Percentiles rank a stretch among this genome's conserved stretches.
These are phyloP conservation scores for Acer yangbiense DNA, from an alignment of 345 rosid genomes.

Conservation along the genomic window DNA sequence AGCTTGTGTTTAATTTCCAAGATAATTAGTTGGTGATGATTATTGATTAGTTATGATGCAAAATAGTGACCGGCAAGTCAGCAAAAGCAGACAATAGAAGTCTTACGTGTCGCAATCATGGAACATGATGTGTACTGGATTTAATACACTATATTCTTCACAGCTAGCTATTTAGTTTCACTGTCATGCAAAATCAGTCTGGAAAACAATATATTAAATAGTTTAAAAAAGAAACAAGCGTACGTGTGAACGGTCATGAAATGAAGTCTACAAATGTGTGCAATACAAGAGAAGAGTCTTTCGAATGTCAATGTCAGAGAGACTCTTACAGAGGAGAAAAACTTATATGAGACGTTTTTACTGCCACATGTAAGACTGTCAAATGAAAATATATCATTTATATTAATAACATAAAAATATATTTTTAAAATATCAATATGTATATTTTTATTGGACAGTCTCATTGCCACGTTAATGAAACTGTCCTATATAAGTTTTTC, in stretches of 20 bases:
- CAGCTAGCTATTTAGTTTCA: not conserved
- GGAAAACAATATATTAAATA: not conserved
- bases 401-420: too few species aligned
- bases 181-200: not conserved
- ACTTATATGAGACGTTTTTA: too few species aligned
- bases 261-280: not conserved
- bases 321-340: too few species aligned
- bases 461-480: too few species aligned
- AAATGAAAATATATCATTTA: too few species aligned
- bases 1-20: not conserved
- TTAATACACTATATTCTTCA: not conserved
- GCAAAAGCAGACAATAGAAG: not conserved
- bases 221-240: not conserved
- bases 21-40: not conserved
- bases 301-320: not conserved
- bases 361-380: accelerated
- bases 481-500: not conserved
- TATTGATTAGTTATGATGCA: not conserved
- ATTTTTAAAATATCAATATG: too few species aligned
- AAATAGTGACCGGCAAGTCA: not conserved
- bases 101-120: not conserved
- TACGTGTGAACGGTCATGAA: constrained; percentile 10
- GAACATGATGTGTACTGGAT: not conserved
- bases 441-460: too few species aligned
- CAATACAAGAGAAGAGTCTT: not conserved